Conservation (phyloP, 1,284 basidiomycete genomes). For the Ustilago nuda region DNA sequence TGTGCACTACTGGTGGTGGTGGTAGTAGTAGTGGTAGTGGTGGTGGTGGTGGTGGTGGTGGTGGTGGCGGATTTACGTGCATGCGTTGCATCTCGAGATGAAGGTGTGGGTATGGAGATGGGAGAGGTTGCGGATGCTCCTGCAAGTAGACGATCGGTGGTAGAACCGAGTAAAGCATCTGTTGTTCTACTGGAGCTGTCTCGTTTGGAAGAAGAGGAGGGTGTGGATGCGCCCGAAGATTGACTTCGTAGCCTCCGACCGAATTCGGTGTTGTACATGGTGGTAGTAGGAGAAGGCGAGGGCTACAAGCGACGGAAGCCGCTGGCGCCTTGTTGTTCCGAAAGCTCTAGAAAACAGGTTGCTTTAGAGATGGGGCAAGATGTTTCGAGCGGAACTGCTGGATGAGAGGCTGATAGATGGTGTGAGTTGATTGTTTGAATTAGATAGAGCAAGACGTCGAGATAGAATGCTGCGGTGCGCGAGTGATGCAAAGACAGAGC, state of each 20-base stretch:
- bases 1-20: slow-evolving; percentile 15
- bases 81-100: slow-evolving; percentile 18
- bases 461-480: not conserved
- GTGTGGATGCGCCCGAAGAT: slow-evolving; percentile 47
- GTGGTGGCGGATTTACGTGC: slow-evolving; percentile 10
- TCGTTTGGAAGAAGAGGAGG: slow-evolving; percentile 34
- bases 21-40: too few species aligned
- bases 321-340: not conserved
- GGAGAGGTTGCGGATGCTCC: slow-evolving; percentile 26
- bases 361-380: not conserved
- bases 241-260: slow-evolving; percentile 57
- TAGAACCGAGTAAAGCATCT: slow-evolving; percentile 28
- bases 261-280: slow-evolving; percentile 65
- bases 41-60: not conserved
- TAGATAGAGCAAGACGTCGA: not conserved
- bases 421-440: not conserved
- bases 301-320: slow-evolving; percentile 3
- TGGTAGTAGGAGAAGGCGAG: slow-evolving; percentile 12
- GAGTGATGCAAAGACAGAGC: not conserved
- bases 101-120: slow-evolving; percentile 28
- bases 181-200: slow-evolving; percentile 24
- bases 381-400: not conserved
- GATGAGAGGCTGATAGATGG: not conserved
- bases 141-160: slow-evolving; percentile 36
- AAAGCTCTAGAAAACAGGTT: not conserved